Evolutionary conservation across 1,284 basidiomycete genomes (phyloP), one percentile per base, ranked within the genome.

Genomic region (Ceratobasidium sp.): DNA sequence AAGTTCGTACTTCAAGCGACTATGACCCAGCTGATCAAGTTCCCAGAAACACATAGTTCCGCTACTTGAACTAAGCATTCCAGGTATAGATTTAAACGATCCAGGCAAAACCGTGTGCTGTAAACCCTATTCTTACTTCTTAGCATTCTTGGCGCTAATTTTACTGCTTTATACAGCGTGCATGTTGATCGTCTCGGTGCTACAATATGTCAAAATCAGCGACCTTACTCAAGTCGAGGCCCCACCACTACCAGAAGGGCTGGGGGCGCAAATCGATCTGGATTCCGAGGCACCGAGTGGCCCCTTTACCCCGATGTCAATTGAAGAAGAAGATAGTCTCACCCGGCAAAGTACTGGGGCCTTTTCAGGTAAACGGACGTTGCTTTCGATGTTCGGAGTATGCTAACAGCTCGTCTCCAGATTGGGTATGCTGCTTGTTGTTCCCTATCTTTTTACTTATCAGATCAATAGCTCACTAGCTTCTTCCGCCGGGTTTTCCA

Each of bases 21-120:
- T 21, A 16, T 18, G 26, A 9, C 21, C 21, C 41, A 28, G 12
- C 57, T 36, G n/a, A 59, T 23, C 14, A 36, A 14, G 8, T 23
- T 30, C 9, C 30, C 92, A 95, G 80, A 96, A 93, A 79, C 92
- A 95, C 79, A 83, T 98, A 39, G 83, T 96, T 1, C 94, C 96
- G 23, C 85, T 99, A 23, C 86, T 99, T 71, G 94, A 97, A 76
- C 83, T 98, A 41, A 94, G 92, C 75, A 84, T 98, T 48, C 96
- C 97, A 16, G 95, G 95, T 4, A 94, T 97, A 74, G 95, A 97
- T 81, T 81, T 93, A 73, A 98, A 98, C 80, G 96, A 98, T 76
- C 94, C 96, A 0, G 85, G 87, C 76, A 98, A 98, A 85, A 98
- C 96, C 1, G 84, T 95, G 9, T 67, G 64, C 50, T 50, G 64